Evolutionary conservation across 164 flowering plant species (phyloP).

Genomic region (Protea cynaroides): DNA sequence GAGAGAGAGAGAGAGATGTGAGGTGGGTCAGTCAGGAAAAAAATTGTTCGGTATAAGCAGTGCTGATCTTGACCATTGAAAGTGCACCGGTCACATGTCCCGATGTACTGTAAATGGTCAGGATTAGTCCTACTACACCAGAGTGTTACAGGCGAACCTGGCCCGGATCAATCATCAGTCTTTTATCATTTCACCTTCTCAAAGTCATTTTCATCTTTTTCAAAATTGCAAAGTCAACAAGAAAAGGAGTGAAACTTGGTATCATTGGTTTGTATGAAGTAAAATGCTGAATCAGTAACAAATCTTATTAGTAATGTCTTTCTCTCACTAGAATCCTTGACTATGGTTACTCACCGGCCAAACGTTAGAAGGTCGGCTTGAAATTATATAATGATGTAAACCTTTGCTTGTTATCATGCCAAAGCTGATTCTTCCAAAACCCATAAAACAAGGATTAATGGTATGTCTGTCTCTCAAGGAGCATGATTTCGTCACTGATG

Average conservation of each 20-base stretch:
- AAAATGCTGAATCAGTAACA: background rate
- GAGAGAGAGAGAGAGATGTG: too few relatives aligned
- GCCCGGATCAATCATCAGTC: background rate
- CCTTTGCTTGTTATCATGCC: conserved; percentile 1
- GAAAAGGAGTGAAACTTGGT: background rate
- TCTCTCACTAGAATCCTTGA: background rate
- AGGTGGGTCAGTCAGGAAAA: too few relatives aligned
- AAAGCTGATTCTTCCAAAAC: background rate
- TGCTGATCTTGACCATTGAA: too few relatives aligned
- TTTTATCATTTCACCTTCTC: background rate
- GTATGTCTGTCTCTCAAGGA: background rate
- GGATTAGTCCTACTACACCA: too few relatives aligned
- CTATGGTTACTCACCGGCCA: background rate
- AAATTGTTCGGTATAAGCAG: too few relatives aligned
- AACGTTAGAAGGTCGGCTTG: background rate
- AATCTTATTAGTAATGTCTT: background rate
- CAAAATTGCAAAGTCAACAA: background rate
- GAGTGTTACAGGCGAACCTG: too few relatives aligned
- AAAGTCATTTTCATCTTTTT: background rate
- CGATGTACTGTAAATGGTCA: too few relatives aligned
- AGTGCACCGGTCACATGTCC: too few relatives aligned
- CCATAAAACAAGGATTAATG: background rate
- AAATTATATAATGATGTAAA: background rate
- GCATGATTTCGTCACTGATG: background rate
- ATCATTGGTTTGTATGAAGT: background rate